Evolutionary conservation across 345 rosid genomes (phyloP).

Genomic region (Gossypium ekmanianum): DNA sequence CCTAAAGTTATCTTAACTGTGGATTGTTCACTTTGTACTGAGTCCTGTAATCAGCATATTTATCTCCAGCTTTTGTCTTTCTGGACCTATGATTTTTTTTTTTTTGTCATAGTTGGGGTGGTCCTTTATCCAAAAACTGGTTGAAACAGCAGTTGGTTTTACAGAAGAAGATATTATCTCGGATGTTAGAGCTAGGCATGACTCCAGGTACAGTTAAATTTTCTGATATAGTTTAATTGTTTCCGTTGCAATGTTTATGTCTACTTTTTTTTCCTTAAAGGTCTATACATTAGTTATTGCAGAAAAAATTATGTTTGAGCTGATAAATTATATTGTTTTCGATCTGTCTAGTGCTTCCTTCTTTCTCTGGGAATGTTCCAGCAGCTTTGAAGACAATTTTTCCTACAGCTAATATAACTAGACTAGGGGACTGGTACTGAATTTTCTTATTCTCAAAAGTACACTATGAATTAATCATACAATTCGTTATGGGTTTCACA

Average conservation of each 20-base stretch:
- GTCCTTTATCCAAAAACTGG: conserved; percentile 84
- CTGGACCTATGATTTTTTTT: not conserved
- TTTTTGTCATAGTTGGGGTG: conserved; percentile 78
- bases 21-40: not conserved
- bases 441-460: conserved; percentile 4
- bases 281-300: not conserved
- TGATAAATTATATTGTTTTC: conserved; percentile 15
- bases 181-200: conserved; percentile 92
- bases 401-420: conserved; percentile 79
- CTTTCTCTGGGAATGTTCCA: conserved; percentile 97
- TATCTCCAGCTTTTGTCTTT: conserved; percentile 8
- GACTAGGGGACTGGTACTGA: conserved; percentile 86
- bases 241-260: not conserved
- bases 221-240: not conserved
- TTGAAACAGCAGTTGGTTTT: conserved; percentile 64
- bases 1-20: not conserved
- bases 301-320: not conserved
- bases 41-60: not conserved
- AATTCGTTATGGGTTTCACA: conserved; percentile 11
- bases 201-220: conserved; percentile 61
- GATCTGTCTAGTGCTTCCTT: conserved; percentile 69
- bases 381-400: conserved; percentile 66
- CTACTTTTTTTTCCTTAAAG: not conserved
- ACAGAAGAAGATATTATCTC: conserved; percentile 77
- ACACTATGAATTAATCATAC: not conserved